Evolutionary conservation across 1,139 yeast genomes (phyloP), one percentile per base, ranked within the genome.

Genomic region (Hyphopichia pseudoburtonii): DNA sequence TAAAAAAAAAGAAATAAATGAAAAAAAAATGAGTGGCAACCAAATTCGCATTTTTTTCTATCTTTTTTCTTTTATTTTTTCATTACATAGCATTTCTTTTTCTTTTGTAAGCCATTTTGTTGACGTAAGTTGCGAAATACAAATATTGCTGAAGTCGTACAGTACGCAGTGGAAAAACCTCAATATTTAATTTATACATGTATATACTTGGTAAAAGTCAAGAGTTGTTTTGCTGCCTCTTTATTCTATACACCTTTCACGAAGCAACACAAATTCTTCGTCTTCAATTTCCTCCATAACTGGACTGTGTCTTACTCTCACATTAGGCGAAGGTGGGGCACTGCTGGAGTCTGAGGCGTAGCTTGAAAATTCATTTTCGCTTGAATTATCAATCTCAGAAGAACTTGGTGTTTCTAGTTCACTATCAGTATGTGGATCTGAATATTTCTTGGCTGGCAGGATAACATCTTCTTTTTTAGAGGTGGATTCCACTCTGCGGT

Each of bases 241-340:
- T 26, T 25, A 32, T n/a, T 32, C 8, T 5, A 16, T 17, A 12
- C 21, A 14, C 19, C 24, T 26, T 28, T 33, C 28, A 14, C 36
- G 36, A 12, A 34, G 36, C 12, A 28, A 29, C 5, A 34, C 28
- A 12, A 64, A 68, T 43, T 69, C 75, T 47, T 70, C 76, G 45
- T 70, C 76, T 42, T 68, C 74, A 10, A 69, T 73, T 42, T 65
- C 36, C 15, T 34, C 33, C 30, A 34, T 34, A 3, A 33, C 12
- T 21, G 36, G 36, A 11, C 24, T 11, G 16, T 34, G 36, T 9
- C 9, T 28, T 3, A 21, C 29, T 17, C 14, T 15, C n/a, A n/a
- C n/a, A n/a, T n/a, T n/a, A n/a, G n/a, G n/a, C n/a, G n/a, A n/a
- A n/a, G n/a, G n/a, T n/a, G n/a, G n/a, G n/a, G n/a, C n/a, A n/a